A percentile compares a stretch with the other conserved stretches of the same genome.
phyloP scores from a whole-genome alignment of 2,329 filamentous ascomycete species.

The Trichoderma asperellum region DNA sequence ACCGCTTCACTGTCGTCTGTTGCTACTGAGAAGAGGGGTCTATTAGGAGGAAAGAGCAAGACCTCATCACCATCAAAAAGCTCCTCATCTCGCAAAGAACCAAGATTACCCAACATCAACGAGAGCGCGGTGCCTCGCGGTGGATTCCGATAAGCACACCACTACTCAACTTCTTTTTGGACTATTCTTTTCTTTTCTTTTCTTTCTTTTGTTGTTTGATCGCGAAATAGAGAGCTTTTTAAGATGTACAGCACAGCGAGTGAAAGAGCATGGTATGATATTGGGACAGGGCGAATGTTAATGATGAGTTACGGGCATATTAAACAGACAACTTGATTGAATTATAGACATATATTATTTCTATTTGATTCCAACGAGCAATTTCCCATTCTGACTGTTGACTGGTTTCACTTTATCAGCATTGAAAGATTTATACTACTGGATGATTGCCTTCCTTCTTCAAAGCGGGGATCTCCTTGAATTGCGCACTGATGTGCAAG shows the following conservation, averaged over 20 bases:
- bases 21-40: constrained; percentile 18
- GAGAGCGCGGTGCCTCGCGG: constrained; percentile 6
- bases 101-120: constrained; percentile 4
- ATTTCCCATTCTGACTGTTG: not conserved
- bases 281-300: not conserved
- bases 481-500: not conserved
- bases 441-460: not conserved
- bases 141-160: not conserved
- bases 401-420: not conserved
- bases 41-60: constrained; percentile 13
- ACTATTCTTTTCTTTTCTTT: not conserved
- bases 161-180: not conserved
- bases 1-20: constrained; percentile 25
- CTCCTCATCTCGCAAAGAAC: not conserved
- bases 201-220: not conserved
- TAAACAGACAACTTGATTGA: not conserved
- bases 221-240: not conserved
- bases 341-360: not conserved
- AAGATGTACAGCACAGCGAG: not conserved
- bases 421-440: not conserved
- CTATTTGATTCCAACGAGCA: not conserved
- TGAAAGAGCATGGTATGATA: not conserved
- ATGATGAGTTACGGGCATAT: not conserved
- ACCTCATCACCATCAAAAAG: not conserved
- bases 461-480: not conserved